These are phyloP conservation scores for Petunia axillaris DNA, from an alignment of 257 asterid genomes.

Conservation along the genomic window DNA sequence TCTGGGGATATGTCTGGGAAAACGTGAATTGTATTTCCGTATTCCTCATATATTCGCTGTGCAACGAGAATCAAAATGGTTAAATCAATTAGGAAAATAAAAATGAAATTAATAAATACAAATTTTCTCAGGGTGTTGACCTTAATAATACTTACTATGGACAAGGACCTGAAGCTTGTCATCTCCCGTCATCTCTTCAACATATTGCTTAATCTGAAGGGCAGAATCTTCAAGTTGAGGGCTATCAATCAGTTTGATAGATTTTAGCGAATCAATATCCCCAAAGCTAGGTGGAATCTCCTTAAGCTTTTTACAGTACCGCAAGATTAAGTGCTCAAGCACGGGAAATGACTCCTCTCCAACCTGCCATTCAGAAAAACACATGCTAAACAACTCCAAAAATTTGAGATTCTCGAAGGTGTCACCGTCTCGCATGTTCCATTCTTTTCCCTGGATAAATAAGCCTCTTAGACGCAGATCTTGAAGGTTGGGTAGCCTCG, in stretches of 20 bases:
- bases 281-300: background rate
- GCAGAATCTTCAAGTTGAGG: background rate
- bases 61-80: too few species aligned
- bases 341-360: background rate
- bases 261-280: background rate
- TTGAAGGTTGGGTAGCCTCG: conserved; percentile 5
- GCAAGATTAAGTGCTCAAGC: background rate
- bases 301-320: background rate
- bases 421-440: background rate
- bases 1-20: too few species aligned
- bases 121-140: too few species aligned
- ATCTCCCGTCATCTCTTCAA: background rate
- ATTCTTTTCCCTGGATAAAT: background rate
- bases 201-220: background rate
- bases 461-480: background rate
- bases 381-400: background rate
- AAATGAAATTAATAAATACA: too few species aligned
- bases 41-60: too few species aligned
- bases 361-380: conserved; percentile 3
- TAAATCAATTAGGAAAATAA: too few species aligned
- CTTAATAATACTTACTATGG: too few species aligned
- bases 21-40: too few species aligned
- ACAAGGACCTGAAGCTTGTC: background rate
- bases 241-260: background rate
- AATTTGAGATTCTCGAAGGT: background rate